phyloP scores from a whole-genome alignment of 2,329 filamentous ascomycete species.

The Xylaria sp. region DNA sequence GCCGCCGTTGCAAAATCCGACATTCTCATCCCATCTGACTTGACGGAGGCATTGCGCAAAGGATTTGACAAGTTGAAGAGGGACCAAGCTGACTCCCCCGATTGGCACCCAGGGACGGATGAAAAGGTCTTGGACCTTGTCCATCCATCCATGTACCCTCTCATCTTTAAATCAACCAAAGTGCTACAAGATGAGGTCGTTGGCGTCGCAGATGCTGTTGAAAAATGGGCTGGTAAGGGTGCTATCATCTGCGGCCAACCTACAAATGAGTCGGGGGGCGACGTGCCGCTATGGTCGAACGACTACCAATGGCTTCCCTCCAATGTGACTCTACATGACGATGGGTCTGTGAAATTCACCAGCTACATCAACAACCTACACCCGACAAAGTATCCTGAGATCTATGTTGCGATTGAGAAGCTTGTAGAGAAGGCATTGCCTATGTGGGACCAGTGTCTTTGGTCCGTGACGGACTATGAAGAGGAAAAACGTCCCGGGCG shows the following conservation, averaged over 20 bases:
- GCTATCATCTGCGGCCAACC: conserved; percentile 23
- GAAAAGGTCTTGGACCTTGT: conserved; percentile 67
- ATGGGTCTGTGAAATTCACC: conserved; percentile 50
- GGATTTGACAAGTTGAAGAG: conserved; percentile 58
- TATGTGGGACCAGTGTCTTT: conserved; percentile 54
- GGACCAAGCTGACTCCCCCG: conserved; percentile 56
- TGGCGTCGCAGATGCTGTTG: conserved; percentile 43
- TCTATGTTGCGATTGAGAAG: conserved; percentile 53
- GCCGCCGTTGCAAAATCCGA: conserved; percentile 65
- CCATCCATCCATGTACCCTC: conserved; percentile 68
- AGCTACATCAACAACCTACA: conserved; percentile 60
- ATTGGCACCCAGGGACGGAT: conserved; percentile 68
- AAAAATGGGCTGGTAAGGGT: conserved; percentile 47
- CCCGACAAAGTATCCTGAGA: conserved; percentile 48
- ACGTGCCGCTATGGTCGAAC: conserved; percentile 45
- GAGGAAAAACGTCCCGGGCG: neutral
- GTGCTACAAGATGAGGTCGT: conserved; percentile 52
- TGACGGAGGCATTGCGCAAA: conserved; percentile 50
- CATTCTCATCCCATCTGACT: conserved; percentile 51
- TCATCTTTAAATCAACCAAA: conserved; percentile 59
- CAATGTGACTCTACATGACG: conserved; percentile 50
- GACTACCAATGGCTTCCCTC: conserved; percentile 59
- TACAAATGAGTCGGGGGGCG: neutral
- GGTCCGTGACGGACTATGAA: neutral
- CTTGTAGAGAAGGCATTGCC: conserved; percentile 54